Evolutionary conservation across 441 rosid species (phyloP), one percentile per base, ranked within the genome.

Genomic region (Syzygium syzygioides): DNA sequence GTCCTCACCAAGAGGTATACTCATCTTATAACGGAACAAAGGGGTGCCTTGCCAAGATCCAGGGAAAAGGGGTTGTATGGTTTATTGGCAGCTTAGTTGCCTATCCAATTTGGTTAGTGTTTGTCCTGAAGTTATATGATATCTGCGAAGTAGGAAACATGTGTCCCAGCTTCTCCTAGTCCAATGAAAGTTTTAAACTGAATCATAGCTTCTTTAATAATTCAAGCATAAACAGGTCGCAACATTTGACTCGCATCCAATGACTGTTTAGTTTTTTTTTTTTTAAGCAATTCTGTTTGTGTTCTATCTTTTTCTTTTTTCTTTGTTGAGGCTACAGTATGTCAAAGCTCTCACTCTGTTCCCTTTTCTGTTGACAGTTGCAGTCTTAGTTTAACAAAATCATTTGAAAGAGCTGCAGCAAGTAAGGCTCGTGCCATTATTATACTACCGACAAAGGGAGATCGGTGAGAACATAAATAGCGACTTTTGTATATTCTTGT

Each of bases 381-480:
- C 92, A 95, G 97, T 93, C 96, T 98, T 90, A 97, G 92, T 94
- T 91, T 97, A 89, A 98, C 99, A 79, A 98, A 94, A 92, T 96
- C 99, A 89, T 97, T 94, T 89, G 98, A 97, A 92, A 93, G 98
- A 92, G 98, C 99, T 90, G 99, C 99, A 37, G 99, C 98, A 76
- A 88, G 88, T 90, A 94, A 90, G 93, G 99, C 99, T 25, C 98
- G 98, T 90, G 97, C 99, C 88, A 94, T 98, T 92, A 95, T 98
- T 86, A 95, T 98, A 91, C 92, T 98, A 92, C 98, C 99, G 89
- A 93, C 96, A 20, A 94, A 94, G 90, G 96, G 96, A 90, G 98
- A 98, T 90, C 89, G 95, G 99, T 98, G 92, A 92, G 95, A 90
- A 66, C 83, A 6, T 14, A 76, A 23, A 76, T 4, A 12, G 83